These are phyloP conservation scores for Apiosordaria backusii DNA, from an alignment of 495 filamentous ascomycete species.

Conservation along the genomic window DNA sequence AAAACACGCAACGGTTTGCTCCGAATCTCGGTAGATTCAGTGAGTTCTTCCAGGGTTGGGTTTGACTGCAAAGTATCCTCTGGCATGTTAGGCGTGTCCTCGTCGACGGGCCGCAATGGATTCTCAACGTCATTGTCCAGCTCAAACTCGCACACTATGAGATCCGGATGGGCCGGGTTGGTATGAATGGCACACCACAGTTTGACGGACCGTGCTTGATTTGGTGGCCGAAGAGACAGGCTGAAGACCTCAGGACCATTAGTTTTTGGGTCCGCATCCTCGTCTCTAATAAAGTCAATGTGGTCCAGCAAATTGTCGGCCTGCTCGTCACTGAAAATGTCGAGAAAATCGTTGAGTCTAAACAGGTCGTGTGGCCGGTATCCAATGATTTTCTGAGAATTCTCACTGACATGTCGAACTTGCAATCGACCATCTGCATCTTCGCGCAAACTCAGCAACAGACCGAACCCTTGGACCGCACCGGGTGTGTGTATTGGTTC, in stretches of 20 bases:
- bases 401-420: conserved; percentile 84
- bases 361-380: conserved; percentile 79
- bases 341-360: conserved; percentile 65
- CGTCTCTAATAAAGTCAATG: conserved; percentile 79
- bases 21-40: conserved; percentile 65
- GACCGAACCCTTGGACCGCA: conserved; percentile 82
- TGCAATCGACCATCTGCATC: conserved; percentile 61
- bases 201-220: conserved; percentile 51
- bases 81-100: conserved; percentile 55
- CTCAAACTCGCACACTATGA: conserved; percentile 91
- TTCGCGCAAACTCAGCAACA: conserved; percentile 74
- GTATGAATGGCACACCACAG: conserved; percentile 90
- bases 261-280: conserved; percentile 62
- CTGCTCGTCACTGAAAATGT: conserved; percentile 80
- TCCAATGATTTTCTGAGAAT: conserved; percentile 71
- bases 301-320: conserved; percentile 79
- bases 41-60: conserved; percentile 68
- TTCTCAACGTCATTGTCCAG: conserved; percentile 73
- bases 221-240: conserved; percentile 59
- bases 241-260: conserved; percentile 89
- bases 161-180: conserved; percentile 57
- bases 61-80: conserved; percentile 69
- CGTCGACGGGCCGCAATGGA: conserved; percentile 61
- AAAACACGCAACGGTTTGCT: conserved; percentile 78
- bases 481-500: conserved; percentile 92